These are phyloP conservation scores for Ogataea pignaliae DNA, from an alignment of 805 yeast species.

Conservation along the genomic window DNA sequence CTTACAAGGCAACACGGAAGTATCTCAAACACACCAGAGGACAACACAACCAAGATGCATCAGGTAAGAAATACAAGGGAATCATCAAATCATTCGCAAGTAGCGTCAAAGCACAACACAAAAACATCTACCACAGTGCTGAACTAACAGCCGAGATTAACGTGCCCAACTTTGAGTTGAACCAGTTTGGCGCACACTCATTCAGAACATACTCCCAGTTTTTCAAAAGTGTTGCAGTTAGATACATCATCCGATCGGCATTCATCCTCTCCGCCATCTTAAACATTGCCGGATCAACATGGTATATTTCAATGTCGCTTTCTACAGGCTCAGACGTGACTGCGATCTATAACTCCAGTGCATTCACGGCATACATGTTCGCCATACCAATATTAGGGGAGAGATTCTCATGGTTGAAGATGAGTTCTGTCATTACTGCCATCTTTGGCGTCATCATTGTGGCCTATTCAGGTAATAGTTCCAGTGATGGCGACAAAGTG, in stretches of 20 bases:
- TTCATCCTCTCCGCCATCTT: constrained; percentile 50
- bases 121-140: constrained; percentile 35
- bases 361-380: constrained; percentile 82
- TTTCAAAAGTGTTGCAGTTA: constrained; percentile 40
- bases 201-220: constrained; percentile 31
- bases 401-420: constrained; percentile 56
- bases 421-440: constrained; percentile 65
- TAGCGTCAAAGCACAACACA: constrained; percentile 39
- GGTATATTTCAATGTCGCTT: constrained; percentile 81
- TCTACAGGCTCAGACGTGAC: constrained; percentile 84
- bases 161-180: constrained; percentile 21
- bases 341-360: constrained; percentile 86
- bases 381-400: constrained; percentile 74
- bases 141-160: constrained; percentile 29
- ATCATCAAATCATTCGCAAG: constrained; percentile 28
- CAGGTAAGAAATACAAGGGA: constrained; percentile 30
- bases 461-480: constrained; percentile 54
- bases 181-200: constrained; percentile 27
- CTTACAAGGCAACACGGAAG: constrained; percentile 38
- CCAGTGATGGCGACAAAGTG: constrained; percentile 10
- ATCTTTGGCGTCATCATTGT: constrained; percentile 72
- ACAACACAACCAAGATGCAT: constrained; percentile 1
- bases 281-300: constrained; percentile 73
- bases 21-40: constrained; percentile 16
- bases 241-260: constrained; percentile 41